Base-by-base conservation (phyloP, 75 land plant genomes). In the Picea glauca region DNA sequence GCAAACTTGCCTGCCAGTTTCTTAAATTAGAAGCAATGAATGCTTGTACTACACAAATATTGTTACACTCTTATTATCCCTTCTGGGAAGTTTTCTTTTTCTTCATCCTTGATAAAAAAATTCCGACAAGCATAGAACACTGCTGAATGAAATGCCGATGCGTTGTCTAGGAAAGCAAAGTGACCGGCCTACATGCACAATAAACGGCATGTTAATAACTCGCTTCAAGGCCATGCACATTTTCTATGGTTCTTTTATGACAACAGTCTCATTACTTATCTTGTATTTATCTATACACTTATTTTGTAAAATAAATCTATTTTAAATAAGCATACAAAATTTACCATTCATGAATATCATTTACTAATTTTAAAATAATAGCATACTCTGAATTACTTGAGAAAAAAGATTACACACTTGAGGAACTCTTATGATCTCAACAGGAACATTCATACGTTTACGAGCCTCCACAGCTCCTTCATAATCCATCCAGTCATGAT, bases 401-500 rank as follows among this genome's bases (percentile, higher is more conserved):
- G 59, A 26, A 57, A 75, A 75, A 58, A 1, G 46, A 74, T 38
- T 54, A 83, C 35, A 72, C 26, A 93, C 98, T 91, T 88, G 82
- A 38, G 93, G 93, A 58, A 96, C 89, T 79, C 99, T 81, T 64
- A 92, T 83, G 35, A 96, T 92, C 75, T 96, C 99, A 62, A 88
- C 85, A 2, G 98, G 99, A 38, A 90, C 95, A 62, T 87, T 91
- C 98, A 96, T 96, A 0, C 76, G 62, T 83, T 87, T 86, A 54
- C 98, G 87, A 80, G 98, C 98, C 81, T 82, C 88, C 74, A 83
- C 77, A 13, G 95, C 99, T 5, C 99, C 98, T 84, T 85, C 63
- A 33, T 83, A 89, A 75, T 90, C 88, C 98, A 94, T 96, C 98
- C 98, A 96, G 79, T 96, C 98, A 68, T 94, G 62, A 58, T 46